Evolutionary conservation across 495 filamentous ascomycete genomes (phyloP), one percentile per base, ranked within the genome.

Genomic region (Staphylotrichum tortipilum): DNA sequence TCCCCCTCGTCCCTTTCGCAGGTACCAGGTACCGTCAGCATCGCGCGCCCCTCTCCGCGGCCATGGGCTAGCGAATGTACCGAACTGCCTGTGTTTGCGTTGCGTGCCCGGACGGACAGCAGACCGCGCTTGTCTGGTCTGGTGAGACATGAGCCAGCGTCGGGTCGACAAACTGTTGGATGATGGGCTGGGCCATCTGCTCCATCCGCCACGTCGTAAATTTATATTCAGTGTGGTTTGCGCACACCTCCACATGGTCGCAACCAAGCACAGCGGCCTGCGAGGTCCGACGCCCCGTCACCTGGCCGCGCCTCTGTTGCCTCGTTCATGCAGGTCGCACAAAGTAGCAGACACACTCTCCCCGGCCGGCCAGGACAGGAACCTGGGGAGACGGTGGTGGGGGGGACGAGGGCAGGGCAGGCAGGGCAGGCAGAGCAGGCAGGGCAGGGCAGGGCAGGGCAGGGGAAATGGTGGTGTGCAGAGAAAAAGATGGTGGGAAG

Each of bases 311-410:
- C 28, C 26, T 33, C 33, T 41, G 50, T 51, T 11, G 47, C 53
- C 55, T 62, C 59, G 45, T 53, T 45, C 51, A 53, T 59, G 59
- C 59, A 62, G 42, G 53, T 35, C 15, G 41, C 42, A 35, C 41
- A 46, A 23, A 15, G 21, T 17, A 19, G 19, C 29, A 26, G 39
- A 23, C 37, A 5, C 6, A 5, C 26, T 10, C 26, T 28, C 26
- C 26, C 26, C 6, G 15, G 1, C 38, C 14, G 22, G 19, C 19
- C 29, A 46, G 30, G 30, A 41, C 42, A 47, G 50, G 42, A 28
- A 47, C 50, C 18, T 17, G n/a, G n/a, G n/a, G n/a, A n/a, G n/a
- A n/a, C n/a, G n/a, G n/a, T n/a, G n/a, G n/a, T n/a, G n/a, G n/a
- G n/a, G n/a, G n/a, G n/a, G n/a, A n/a, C n/a, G n/a, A n/a, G n/a